These are phyloP conservation scores for Rheum nobile DNA, from an alignment of 148 eudicot species.

Conservation along the genomic window DNA sequence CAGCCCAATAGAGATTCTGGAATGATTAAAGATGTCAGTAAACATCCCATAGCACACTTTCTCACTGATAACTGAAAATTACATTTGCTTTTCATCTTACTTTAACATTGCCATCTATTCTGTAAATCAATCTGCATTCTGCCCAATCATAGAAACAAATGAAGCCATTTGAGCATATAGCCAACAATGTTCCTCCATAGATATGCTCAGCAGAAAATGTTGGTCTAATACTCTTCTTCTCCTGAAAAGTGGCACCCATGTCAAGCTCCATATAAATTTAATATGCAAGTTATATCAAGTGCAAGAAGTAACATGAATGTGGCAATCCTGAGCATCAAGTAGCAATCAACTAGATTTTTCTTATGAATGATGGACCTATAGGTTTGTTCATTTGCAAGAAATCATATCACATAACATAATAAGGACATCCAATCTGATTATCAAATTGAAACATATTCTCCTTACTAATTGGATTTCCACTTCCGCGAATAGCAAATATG, in stretches of 20 bases:
- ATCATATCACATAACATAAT: neutral
- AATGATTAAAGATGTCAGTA: slow-evolving; percentile 12
- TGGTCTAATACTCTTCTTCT: slow-evolving; percentile 88
- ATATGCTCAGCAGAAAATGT: slow-evolving; percentile 92
- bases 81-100: slow-evolving; percentile 33
- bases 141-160: slow-evolving; percentile 98
- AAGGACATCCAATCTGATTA: neutral
- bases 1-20: slow-evolving; percentile 98
- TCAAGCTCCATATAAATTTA: slow-evolving; percentile 7
- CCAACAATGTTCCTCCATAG: slow-evolving; percentile 78
- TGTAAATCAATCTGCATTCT: slow-evolving; percentile 79
- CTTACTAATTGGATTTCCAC: neutral
- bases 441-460: neutral
- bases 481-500: neutral
- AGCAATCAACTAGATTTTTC: neutral
- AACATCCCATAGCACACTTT: neutral
- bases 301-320: neutral
- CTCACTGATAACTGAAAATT: neutral
- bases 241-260: slow-evolving; percentile 39
- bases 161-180: slow-evolving; percentile 95
- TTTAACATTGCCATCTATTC: slow-evolving; percentile 89
- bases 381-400: neutral
- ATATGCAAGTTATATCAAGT: slow-evolving; percentile 10
- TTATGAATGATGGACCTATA: neutral
- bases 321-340: slow-evolving; percentile 1